phyloP scores from a whole-genome alignment of 2,329 filamentous ascomycete genomes.

The Fusarium nelsonii region DNA sequence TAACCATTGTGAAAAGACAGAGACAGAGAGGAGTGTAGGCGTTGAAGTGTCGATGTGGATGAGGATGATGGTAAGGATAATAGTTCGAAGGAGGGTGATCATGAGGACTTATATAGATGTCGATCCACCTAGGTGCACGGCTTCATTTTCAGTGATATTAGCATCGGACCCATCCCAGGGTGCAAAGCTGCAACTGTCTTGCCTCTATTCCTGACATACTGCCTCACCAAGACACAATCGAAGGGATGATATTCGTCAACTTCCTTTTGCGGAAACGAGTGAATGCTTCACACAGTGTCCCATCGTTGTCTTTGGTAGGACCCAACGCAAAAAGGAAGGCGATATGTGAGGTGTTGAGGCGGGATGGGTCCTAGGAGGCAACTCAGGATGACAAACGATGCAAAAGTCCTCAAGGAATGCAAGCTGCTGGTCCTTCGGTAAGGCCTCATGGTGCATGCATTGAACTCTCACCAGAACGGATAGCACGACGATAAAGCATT shows the following conservation, averaged over 20 bases:
- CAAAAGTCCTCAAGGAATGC: slow-evolving; percentile 44
- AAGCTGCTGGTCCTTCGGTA: slow-evolving; percentile 11
- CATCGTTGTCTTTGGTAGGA: slow-evolving; percentile 14
- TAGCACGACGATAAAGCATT: slow-evolving; percentile 31
- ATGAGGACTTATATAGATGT: slow-evolving; percentile 41
- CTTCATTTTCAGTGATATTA: slow-evolving; percentile 7
- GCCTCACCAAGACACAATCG: slow-evolving; percentile 20
- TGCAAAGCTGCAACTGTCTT: slow-evolving; percentile 10
- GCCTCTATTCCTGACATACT: slow-evolving; percentile 12
- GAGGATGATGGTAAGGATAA: slow-evolving; percentile 24
- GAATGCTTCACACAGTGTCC: slow-evolving; percentile 20
- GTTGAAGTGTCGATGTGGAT: slow-evolving; percentile 22
- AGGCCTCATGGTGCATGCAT: slow-evolving; percentile 16
- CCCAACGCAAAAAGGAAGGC: slow-evolving; percentile 46
- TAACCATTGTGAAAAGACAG: slow-evolving; percentile 46
- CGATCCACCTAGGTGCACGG: neutral
- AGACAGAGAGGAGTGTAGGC: slow-evolving; percentile 11
- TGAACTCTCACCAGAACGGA: slow-evolving; percentile 19
- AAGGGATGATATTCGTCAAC: slow-evolving; percentile 35
- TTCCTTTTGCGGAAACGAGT: slow-evolving; percentile 41
- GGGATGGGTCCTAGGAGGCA: slow-evolving; percentile 8
- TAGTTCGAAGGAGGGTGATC: slow-evolving; percentile 4
- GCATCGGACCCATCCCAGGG: slow-evolving; percentile 1
- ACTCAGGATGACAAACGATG: slow-evolving; percentile 8
- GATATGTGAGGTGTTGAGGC: slow-evolving; percentile 18